Base-by-base conservation (phyloP, 495 filamentous ascomycete genomes). In the Darksidea phi region DNA sequence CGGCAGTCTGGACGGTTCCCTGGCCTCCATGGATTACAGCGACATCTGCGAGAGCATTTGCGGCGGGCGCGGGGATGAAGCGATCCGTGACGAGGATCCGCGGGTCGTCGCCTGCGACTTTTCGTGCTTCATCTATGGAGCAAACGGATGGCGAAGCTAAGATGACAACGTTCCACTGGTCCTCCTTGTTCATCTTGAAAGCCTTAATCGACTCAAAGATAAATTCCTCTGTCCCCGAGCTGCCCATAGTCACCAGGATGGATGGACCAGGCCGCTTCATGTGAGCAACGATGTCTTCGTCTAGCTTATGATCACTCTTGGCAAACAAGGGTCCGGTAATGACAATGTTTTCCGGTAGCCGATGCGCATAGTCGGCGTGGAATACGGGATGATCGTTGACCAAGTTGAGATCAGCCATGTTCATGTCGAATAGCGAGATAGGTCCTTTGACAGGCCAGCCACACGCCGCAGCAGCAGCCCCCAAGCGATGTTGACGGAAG, bases 361-460 rank as follows among this genome's bases (percentile, higher is more conserved):
- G 32, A n/a, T 57, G 37, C 3, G 49, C 26, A 46, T 64, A 65
- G 48, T 60, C 56, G 43, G 60, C 43, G 36, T 70, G 61, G 56
- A 70, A 70, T 24, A 52, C 20, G 4, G 64, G 65, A 24, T 64
- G 61, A 43, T 70, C 68, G 61, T 64, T 70, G 43, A 70, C 64
- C 26, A 70, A 28, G 32, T 64, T 67, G 1, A 70, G 56, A 37
- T 70, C 68, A 25, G 60, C 65, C 49, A 62, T 61, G 38, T 57
- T 62, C 56, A 66, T 66, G 20, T 70, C 68, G 48, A 67, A 70
- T 18, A 70, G 55, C 6, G 32, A 45, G 25, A 64, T 64, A 12
- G 61, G 61, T 20, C 61, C 61, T 24, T 51, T 53, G 23, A 49
- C 53, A 17, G 61, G 61, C 61, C 54, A 64, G 17, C 61, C 61